A percentile compares a stretch with the other conserved stretches of the same genome.
These are phyloP conservation scores for Euphorbia schlechtendalii DNA, from an alignment of 441 rosid genomes.

Conservation along the genomic window DNA sequence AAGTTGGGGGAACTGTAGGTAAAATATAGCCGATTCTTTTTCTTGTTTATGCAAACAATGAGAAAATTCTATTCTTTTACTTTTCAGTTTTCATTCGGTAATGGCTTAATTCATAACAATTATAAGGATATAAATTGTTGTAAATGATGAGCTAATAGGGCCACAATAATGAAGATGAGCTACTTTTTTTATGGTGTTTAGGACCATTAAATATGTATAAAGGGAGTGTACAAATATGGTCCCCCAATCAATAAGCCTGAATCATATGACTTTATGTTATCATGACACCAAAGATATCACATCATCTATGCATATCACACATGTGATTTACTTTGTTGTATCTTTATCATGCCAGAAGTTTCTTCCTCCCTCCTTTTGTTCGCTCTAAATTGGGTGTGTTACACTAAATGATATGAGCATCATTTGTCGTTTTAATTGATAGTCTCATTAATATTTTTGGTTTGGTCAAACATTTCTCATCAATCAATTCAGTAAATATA, in stretches of 20 bases:
- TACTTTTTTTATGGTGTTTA: not conserved
- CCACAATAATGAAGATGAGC: not conserved
- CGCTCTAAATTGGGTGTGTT: too few relatives aligned
- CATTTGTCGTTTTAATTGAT: not conserved
- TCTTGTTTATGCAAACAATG: too few relatives aligned
- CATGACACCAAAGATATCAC: conserved; percentile 35
- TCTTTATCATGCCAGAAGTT: conserved; percentile 24
- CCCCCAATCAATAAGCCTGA: conserved; percentile 25
- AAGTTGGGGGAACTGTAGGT: too few relatives aligned
- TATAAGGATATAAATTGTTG: not conserved
- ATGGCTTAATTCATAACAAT: not conserved
- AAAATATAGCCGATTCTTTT: too few relatives aligned
- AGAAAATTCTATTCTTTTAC: too few relatives aligned
- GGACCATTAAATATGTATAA: too few relatives aligned
- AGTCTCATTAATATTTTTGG: not conserved
- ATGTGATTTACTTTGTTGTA: conserved; percentile 32
- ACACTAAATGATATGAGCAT: not conserved
- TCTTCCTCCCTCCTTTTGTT: too few relatives aligned
- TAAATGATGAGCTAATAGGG: too few relatives aligned
- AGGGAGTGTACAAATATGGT: conserved; percentile 33
- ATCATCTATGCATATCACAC: conserved; percentile 27
- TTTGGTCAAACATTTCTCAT: not conserved
- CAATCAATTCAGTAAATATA: not conserved
- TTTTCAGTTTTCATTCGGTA: too few relatives aligned
- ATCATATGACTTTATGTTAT: conserved; percentile 24